A percentile compares a stretch with the other conserved stretches of the same genome.
phyloP scores from a whole-genome alignment of 2,329 filamentous ascomycete genomes.

The Phyllosticta citriasiana region DNA sequence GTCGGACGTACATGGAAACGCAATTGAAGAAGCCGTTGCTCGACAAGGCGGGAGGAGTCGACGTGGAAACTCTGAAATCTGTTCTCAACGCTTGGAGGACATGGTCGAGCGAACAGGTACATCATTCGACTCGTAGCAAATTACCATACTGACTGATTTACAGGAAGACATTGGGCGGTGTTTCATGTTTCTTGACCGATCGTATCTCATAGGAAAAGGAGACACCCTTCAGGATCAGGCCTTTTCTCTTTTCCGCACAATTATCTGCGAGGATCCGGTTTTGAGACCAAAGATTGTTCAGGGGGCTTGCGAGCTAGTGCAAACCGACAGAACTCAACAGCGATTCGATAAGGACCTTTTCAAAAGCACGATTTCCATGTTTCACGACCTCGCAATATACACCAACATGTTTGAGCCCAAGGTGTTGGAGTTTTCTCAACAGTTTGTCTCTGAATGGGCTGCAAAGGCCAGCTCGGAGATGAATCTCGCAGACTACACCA shows the following conservation, averaged over 20 bases:
- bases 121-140: background rate
- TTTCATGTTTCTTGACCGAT: conserved; percentile 89
- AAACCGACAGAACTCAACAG: conserved; percentile 54
- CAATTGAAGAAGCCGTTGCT: conserved; percentile 51
- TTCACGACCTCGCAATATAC: conserved; percentile 79
- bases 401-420: conserved; percentile 66
- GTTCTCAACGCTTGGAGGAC: conserved; percentile 57
- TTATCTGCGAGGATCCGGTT: conserved; percentile 44
- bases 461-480: conserved; percentile 51
- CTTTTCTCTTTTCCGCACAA: conserved; percentile 61
- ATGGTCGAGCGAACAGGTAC: conserved; percentile 70
- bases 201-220: conserved; percentile 69
- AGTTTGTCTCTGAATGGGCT: conserved; percentile 62
- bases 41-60: conserved; percentile 44
- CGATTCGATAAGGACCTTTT: conserved; percentile 53
- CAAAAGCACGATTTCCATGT: conserved; percentile 65
- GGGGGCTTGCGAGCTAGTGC: conserved; percentile 68
- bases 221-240: conserved; percentile 75
- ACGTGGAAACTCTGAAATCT: conserved; percentile 54
- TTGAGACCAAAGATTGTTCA: conserved; percentile 47
- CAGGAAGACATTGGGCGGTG: conserved; percentile 72
- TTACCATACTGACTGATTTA: conserved; percentile 10
- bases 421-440: conserved; percentile 57
- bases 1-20: conserved; percentile 51
- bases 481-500: conserved; percentile 66